Percentiles rank a stretch among this genome's conserved stretches.
Conservation (phyloP, 768 basidiomycete species). For the Inosperma sp. region DNA sequence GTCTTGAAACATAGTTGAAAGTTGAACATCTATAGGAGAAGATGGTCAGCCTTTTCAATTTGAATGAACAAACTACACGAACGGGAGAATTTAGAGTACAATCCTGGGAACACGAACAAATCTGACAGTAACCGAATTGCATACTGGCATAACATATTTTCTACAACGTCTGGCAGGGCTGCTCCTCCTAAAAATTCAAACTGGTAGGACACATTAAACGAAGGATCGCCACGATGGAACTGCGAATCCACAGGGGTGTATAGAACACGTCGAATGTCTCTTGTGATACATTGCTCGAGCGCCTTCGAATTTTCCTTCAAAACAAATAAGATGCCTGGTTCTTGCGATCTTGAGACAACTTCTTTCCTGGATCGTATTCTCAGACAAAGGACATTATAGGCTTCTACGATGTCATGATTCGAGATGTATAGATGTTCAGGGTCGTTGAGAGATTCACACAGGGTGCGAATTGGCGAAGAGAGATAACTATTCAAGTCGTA, state of each 20-base stretch:
- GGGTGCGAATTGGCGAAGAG: conserved; percentile 41
- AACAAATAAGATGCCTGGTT: conserved; percentile 21
- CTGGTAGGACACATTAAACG: conserved; percentile 18
- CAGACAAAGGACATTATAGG: conserved; percentile 49
- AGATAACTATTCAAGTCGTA: too few species aligned
- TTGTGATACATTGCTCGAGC: conserved; percentile 41
- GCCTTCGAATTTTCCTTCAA: conserved; percentile 31
- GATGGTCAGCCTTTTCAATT: not conserved
- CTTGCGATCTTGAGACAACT: conserved; percentile 11
- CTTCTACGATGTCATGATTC: conserved; percentile 55
- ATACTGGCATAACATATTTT: conserved; percentile 46
- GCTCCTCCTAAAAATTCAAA: conserved; percentile 27
- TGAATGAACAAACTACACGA: conserved; percentile 19
- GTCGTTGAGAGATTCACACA: conserved; percentile 43
- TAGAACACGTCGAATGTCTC: conserved; percentile 48
- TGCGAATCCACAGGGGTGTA: conserved; percentile 28
- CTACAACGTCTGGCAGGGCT: conserved; percentile 36
- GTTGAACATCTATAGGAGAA: conserved; percentile 35
- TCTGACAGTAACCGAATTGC: conserved; percentile 49
- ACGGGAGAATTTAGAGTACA: conserved; percentile 50
- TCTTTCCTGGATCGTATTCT: conserved; percentile 36
- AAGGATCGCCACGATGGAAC: conserved; percentile 10
- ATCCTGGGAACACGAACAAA: conserved; percentile 43
- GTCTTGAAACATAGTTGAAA: conserved; percentile 42
- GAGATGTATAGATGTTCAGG: conserved; percentile 33